A percentile compares a stretch with the other conserved stretches of the same genome.
Conservation (phyloP, 768 basidiomycete species). For the Coprinopsis cinerea region DNA sequence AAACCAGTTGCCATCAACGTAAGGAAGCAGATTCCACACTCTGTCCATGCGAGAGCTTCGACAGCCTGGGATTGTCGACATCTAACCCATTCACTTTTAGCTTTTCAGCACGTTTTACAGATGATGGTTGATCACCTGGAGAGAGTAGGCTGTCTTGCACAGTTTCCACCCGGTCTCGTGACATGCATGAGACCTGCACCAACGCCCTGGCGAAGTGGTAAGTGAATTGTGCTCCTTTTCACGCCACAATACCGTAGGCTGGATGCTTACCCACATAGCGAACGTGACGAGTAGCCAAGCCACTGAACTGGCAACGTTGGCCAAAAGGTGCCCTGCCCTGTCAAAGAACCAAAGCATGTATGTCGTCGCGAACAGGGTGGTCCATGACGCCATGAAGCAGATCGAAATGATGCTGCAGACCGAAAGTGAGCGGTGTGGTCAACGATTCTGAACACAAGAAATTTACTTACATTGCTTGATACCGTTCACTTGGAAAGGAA, state of each 20-base stretch:
- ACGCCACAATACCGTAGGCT: neutral
- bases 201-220: conserved; percentile 40
- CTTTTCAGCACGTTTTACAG: no score
- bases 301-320: conserved; percentile 73
- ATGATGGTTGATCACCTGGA: conserved; percentile 51
- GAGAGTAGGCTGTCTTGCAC: conserved; percentile 45
- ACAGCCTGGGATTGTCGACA: conserved; percentile 72
- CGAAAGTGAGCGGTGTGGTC: neutral
- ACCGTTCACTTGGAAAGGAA: conserved; percentile 56
- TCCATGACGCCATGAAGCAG: conserved; percentile 68
- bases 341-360: conserved; percentile 71
- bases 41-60: conserved; percentile 72
- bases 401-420: conserved; percentile 46
- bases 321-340: conserved; percentile 59
- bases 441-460: conserved; percentile 9
- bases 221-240: no score
- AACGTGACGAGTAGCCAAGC: conserved; percentile 65
- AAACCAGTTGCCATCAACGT: conserved; percentile 50
- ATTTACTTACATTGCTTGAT: conserved; percentile 59
- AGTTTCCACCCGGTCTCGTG: conserved; percentile 56
- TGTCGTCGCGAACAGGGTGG: conserved; percentile 60
- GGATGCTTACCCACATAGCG: conserved; percentile 55
- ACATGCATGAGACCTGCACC: conserved; percentile 63
- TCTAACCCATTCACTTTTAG: conserved; percentile 23
- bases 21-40: conserved; percentile 55